Evolutionary conservation across 306 rosid genomes (phyloP), one percentile per base, ranked within the genome.

Genomic region (Corylus americana): DNA sequence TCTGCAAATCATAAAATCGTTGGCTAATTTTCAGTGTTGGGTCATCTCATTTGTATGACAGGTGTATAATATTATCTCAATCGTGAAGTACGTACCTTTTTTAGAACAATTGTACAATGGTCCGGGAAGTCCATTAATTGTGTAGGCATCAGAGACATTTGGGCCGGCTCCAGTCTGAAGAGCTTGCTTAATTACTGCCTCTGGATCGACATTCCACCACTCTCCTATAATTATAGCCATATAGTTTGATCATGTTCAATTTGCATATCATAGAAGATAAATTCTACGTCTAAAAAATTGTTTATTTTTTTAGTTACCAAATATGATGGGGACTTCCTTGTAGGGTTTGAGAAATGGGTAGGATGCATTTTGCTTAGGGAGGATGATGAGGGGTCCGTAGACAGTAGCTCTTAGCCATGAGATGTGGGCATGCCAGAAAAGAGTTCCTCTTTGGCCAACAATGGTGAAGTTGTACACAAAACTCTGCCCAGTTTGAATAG

Each of bases 341-440:
- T 89, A 53, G 59, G 93, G 93, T 74, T 81, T 89, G 39, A 53
- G 42, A 73, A 91, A 89, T 0, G 93, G 97, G 83, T 89, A 91
- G 25, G 92, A 80, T 37, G 81, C 78, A n/a, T 80, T 82, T 51
- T 27, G 83, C 69, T 70, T 72, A 4, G 93, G 97, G 39, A 86
- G 89, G 75, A 91, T 84, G 48, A 91, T 79, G 8, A 91, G 82
- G 74, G 97, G 90, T 70, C 94, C 97, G 79, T 88, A 89, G 4
- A 91, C 59, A 20, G 94, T 88, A 54, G 92, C 87, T 77, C 97
- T 86, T 61, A 91, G 71, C 93, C 93, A 91, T 17, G 92, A 85
- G 58, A 89, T 59, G 80, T 91, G 93, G 69, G 93, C 91, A 79
- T 88, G 93, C 93, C 93, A 91, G 68, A 84, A 89, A 8, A 91